phyloP scores from a whole-genome alignment of 768 basidiomycete genomes.

The Austroboletus festivus region DNA sequence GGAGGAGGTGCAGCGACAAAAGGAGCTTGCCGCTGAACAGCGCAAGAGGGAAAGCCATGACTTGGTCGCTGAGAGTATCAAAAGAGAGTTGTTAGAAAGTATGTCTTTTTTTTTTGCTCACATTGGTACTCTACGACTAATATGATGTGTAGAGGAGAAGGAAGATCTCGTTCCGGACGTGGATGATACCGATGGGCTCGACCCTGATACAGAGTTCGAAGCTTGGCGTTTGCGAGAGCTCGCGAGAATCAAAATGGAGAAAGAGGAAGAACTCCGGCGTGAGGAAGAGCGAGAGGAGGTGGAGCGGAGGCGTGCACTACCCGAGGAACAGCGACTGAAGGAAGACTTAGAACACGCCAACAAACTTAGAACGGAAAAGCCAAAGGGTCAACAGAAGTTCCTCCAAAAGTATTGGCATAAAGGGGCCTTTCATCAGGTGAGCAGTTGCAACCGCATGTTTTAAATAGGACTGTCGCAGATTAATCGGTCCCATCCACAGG shows the following conservation, averaged over 20 bases:
- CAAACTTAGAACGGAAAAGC: conserved; percentile 80
- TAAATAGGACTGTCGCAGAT: background rate
- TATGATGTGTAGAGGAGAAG: conserved; percentile 69
- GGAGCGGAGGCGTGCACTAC: conserved; percentile 86
- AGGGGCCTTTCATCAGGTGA: conserved; percentile 95
- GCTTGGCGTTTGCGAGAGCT: conserved; percentile 95
- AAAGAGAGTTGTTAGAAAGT: conserved; percentile 91
- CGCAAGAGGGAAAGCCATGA: conserved; percentile 86
- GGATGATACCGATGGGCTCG: conserved; percentile 92
- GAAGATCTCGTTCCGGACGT: conserved; percentile 80
- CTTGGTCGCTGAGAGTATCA: conserved; percentile 91
- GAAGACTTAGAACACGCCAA: conserved; percentile 90
- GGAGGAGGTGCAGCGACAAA: conserved; percentile 68
- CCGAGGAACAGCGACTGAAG: conserved; percentile 87
- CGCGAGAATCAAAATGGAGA: conserved; percentile 89
- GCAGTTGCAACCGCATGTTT: conserved; percentile 16
- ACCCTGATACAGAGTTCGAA: conserved; percentile 88
- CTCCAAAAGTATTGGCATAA: conserved; percentile 99
- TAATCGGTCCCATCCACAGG: conserved; percentile 45
- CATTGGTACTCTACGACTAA: conserved; percentile 3
- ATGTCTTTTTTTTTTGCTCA: conserved; percentile 31
- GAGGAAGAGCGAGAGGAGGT: conserved; percentile 90
- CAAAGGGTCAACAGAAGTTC: conserved; percentile 89
- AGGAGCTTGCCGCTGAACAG: conserved; percentile 76
- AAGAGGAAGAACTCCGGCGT: conserved; percentile 77